Conservation (phyloP, 1,139 yeast species). For the Protomyces arabidopsidicola region DNA sequence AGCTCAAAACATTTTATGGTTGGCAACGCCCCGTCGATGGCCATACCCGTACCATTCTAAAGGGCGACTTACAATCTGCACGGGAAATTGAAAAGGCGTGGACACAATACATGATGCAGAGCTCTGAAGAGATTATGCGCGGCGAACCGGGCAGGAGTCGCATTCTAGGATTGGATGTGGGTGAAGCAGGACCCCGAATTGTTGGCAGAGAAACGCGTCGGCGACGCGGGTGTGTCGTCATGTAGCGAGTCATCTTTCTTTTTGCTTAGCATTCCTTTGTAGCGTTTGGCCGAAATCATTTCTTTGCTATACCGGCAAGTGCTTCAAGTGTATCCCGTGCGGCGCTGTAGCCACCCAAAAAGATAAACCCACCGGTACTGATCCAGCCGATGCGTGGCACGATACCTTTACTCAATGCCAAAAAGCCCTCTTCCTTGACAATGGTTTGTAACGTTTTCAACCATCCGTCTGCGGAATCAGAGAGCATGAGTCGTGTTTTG, state of each 20-base stretch:
- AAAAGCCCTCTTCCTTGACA: constrained; percentile 59
- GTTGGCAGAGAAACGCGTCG: constrained; percentile 9
- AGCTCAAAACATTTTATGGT: constrained; percentile 29
- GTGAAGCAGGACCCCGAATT: constrained; percentile 8
- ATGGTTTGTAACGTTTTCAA: constrained; percentile 48
- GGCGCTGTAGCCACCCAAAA: constrained; percentile 85
- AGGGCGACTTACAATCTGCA: constrained; percentile 28
- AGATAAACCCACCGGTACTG: constrained; percentile 96
- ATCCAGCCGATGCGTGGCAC: constrained; percentile 98
- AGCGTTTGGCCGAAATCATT: not conserved
- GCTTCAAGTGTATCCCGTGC: constrained; percentile 43
- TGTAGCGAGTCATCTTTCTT: not conserved
- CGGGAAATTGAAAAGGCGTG: constrained; percentile 29
- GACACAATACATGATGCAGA: constrained; percentile 28
- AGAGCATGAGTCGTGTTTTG: constrained; percentile 85
- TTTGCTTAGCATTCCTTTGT: not conserved
- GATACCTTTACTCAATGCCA: constrained; percentile 71
- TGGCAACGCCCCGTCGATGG: constrained; percentile 30
- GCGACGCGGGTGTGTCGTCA: constrained; percentile 10
- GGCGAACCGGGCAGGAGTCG: constrained; percentile 12
- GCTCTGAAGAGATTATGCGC: constrained; percentile 6
- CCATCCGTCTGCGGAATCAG: constrained; percentile 48
- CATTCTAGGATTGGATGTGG: constrained; percentile 10
- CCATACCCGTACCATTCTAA: constrained; percentile 18
- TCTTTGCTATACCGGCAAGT: not conserved